phyloP scores from a whole-genome alignment of 306 rosid genomes.

The Corylus avellana region DNA sequence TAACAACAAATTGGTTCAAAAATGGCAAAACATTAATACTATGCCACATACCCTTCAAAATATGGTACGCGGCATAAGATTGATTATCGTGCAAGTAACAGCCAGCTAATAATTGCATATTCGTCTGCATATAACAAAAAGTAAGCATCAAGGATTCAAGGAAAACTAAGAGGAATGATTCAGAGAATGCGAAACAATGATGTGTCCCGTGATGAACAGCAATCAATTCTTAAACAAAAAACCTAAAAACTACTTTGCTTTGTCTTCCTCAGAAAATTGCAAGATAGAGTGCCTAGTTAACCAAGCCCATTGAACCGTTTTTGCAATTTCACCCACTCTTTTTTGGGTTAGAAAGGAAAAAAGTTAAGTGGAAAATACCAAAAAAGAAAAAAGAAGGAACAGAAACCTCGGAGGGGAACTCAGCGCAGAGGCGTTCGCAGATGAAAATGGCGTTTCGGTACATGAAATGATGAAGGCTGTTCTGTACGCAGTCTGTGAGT shows the following conservation, averaged over 20 bases:
- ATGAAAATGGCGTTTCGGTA: conserved; percentile 80
- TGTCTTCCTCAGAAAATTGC: no score
- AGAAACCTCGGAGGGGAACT: conserved; percentile 70
- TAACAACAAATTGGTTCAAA: neutral
- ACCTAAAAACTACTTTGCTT: no score
- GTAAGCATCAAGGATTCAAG: neutral
- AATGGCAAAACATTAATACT: conserved; percentile 7
- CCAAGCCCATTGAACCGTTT: no score
- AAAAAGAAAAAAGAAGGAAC: no score
- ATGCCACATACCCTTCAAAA: conserved; percentile 72
- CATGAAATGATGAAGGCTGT: conserved; percentile 79
- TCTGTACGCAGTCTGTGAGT: conserved; percentile 54
- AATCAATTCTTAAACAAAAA: no score
- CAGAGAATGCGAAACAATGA: no score
- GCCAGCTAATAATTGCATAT: conserved; percentile 84
- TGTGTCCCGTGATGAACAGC: no score
- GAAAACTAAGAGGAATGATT: neutral
- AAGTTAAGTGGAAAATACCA: no score
- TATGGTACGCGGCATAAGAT: conserved; percentile 84
- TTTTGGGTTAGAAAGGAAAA: no score
- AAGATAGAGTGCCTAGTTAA: no score
- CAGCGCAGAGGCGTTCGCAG: conserved; percentile 89
- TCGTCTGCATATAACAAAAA: conserved; percentile 52
- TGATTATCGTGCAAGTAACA: conserved; percentile 88
- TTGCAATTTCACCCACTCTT: no score